A percentile compares a stretch with the other conserved stretches of the same genome.
Evolutionary conservation across 169 alveolate species (phyloP).

Genomic region (Babesia divergens): DNA sequence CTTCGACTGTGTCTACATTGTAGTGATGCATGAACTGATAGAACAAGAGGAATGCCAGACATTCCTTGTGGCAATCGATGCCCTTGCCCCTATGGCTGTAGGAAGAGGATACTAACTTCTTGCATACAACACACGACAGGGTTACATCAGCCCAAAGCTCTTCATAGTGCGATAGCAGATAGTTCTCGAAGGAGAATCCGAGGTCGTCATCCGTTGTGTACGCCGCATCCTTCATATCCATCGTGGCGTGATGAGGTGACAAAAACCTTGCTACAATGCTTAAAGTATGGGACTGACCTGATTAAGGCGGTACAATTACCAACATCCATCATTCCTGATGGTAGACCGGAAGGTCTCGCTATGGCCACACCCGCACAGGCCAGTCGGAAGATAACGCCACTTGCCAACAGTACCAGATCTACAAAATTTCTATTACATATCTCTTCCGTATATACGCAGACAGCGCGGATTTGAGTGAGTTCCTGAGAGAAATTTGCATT

Average conservation of each 20-base stretch:
- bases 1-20: neutral
- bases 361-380: too few species aligned
- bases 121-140: constrained; percentile 36
- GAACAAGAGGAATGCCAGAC: constrained; percentile 39
- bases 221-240: neutral
- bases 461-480: too few species aligned
- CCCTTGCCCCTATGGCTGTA: neutral
- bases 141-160: neutral
- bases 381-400: too few species aligned
- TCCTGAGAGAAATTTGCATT: too few species aligned
- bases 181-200: constrained; percentile 43
- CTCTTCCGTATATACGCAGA: too few species aligned
- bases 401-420: too few species aligned
- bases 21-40: constrained; percentile 28
- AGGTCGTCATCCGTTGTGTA: neutral
- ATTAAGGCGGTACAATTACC: too few species aligned
- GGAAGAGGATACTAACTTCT: constrained; percentile 15
- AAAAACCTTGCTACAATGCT: neutral
- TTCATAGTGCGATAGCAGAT: constrained; percentile 33
- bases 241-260: neutral
- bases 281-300: neutral
- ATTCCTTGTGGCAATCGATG: constrained; percentile 28
- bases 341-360: too few species aligned
- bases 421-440: too few species aligned
- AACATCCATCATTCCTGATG: too few species aligned